Evolutionary conservation across 805 yeast species (phyloP), one percentile per base, ranked within the genome.

Genomic region (Nakazawaea molendinolei): DNA sequence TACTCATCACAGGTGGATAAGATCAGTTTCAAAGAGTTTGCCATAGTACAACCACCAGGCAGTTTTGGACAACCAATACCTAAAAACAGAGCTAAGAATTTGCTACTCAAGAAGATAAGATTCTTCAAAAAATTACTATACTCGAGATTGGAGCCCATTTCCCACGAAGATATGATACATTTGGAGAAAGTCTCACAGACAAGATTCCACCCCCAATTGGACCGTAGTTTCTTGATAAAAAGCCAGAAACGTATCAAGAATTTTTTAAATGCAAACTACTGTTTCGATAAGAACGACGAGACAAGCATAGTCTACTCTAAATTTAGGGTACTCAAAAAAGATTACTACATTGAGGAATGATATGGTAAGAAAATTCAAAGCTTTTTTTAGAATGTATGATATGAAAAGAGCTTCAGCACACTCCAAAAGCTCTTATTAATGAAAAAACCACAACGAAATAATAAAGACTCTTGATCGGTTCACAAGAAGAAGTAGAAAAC

Each of bases 71-170:
- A 12, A 8, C 40, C 40, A 2, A 32, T 38, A 15, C 24, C 33
- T 6, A 28, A 28, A 14, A 10, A 19, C 16, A 17, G 40, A 19
- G 8, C 24, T 3, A 19, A 12, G 10, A 38, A 38, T n/a, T 8
- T 33, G 17, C 13, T 38, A 5, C 5, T 13, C 8, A 19, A 27
- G 2, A 28, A 24, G 31, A 19, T 38, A 5, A 19, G 16, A 8
- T 38, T 17, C 23, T 38, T 23, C 27, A 38, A 38, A 13, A n/a
- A 14, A 8, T 29, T 38, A 23, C 28, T 38, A 37, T 38, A 38
- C 27, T 8, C 12, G 8, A 28, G 19, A 15, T 18, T 38, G 7
- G 34, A 33, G 17, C 40, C 40, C 3, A 4, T 38, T 1, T 5
- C 26, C 3, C 6, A n/a, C 9, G 16, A 18, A 6, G 40, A 36